Percentiles rank a stretch among this genome's conserved stretches.
These are phyloP conservation scores for Aspergillus melleus DNA, from an alignment of 2,329 filamentous ascomycete species.

Conservation along the genomic window DNA sequence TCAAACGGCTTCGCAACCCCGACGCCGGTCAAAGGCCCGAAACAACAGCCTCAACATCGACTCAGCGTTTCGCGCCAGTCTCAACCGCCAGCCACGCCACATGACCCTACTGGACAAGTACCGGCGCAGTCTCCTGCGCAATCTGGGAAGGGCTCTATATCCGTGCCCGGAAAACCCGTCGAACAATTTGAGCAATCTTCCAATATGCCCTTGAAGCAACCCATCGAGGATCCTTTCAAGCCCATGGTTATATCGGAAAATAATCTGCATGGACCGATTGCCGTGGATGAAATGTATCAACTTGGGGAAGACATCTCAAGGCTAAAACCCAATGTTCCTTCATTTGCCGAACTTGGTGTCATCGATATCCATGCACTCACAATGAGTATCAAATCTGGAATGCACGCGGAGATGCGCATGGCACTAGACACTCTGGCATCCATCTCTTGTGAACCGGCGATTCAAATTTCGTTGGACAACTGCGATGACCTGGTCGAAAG, in stretches of 20 bases:
- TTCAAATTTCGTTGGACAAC: constrained; percentile 67
- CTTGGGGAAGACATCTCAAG: constrained; percentile 67
- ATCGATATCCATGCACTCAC: constrained; percentile 90
- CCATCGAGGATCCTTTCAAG: constrained; percentile 48
- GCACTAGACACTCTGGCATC: constrained; percentile 81
- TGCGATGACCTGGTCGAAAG: constrained; percentile 89
- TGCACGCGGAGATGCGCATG: constrained; percentile 84
- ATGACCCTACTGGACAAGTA: constrained; percentile 30
- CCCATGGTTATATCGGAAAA: constrained; percentile 49
- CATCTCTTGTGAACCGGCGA: constrained; percentile 64
- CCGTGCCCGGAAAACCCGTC: constrained; percentile 29
- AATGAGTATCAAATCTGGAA: constrained; percentile 84
- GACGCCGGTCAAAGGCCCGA: constrained; percentile 36
- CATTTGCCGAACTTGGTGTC: constrained; percentile 74
- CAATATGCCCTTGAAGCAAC: constrained; percentile 36
- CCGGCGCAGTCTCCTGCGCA: constrained; percentile 30
- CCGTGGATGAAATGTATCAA: constrained; percentile 63
- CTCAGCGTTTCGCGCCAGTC: constrained; percentile 35
- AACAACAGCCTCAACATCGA: constrained; percentile 31
- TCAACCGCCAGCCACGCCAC: constrained; percentile 30
- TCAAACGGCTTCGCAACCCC: constrained; percentile 43
- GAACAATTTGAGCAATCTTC: constrained; percentile 31
- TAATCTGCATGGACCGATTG: constrained; percentile 69
- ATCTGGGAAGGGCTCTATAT: constrained; percentile 26
- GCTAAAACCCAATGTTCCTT: constrained; percentile 73